Base-by-base conservation (phyloP, 768 basidiomycete species). In the Suillus ampliporus region DNA sequence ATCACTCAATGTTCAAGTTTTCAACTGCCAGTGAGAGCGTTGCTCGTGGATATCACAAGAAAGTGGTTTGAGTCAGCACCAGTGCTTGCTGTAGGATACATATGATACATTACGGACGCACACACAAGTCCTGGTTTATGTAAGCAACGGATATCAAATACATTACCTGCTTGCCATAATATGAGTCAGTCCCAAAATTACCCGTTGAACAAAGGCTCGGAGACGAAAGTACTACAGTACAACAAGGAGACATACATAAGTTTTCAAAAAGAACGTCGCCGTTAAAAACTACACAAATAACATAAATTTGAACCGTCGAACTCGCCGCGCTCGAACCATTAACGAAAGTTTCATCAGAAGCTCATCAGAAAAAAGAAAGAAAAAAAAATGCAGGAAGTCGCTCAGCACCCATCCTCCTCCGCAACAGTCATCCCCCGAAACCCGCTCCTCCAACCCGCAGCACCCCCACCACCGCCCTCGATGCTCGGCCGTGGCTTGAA, bases 401-500 rank as follows among this genome's bases (percentile, higher is more conserved):
- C 23, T 71, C 65, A 76, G 68, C 70, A 77, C 63, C 83, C 84
- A 35, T 83, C 83, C 63, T 85, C 85, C 69, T 86, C 86, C 67
- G 75, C 78, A 21, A 85, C 80, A 61, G 71, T 73, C 17, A 37
- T 53, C 4, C 68, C 76, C 17, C 77, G 76, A 69, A 73, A 75
- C 61, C 77, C 78, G 23, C 65, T 73, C 60, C 53, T 60, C 63
- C 57, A 65, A 13, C 61, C 50, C n/a, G 8, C 52, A 35, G 14
- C 43, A 3, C 51, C 47, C 7, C 54, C 46, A 34, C 62, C 62
- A 35, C 23, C 74, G 66, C 76, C 79, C 66, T 93, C 92, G 21
- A 87, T 75, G 68, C 92, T 94, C 47, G 91, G 85, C 40, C 93
- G 81, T 11, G 93, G 93, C 71, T 86, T 91, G 75, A 94, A 95